These are phyloP conservation scores for Akanthomyces dipterigenus DNA, from an alignment of 2,329 filamentous ascomycete species.

Conservation along the genomic window DNA sequence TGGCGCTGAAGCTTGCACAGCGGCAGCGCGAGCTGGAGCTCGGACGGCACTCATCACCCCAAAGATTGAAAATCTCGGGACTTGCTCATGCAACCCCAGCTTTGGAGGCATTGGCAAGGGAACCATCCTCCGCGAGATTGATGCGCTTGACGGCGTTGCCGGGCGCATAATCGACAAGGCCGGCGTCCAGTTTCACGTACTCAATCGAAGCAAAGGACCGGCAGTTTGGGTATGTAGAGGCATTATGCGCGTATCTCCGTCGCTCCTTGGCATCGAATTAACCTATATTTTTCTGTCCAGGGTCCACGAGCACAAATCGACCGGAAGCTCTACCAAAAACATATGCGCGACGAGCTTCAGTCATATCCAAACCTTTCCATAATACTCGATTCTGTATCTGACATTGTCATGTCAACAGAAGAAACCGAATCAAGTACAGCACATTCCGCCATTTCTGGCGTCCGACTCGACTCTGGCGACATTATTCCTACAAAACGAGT, in stretches of 20 bases:
- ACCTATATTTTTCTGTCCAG: conserved; percentile 22
- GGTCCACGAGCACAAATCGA: conserved; percentile 96
- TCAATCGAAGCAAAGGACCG: conserved; percentile 86
- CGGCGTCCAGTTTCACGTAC: conserved; percentile 83
- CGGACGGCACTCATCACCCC: conserved; percentile 87
- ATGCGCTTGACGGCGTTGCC: conserved; percentile 86
- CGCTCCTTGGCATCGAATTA: not conserved
- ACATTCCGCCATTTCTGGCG: conserved; percentile 71
- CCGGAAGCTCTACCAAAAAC: conserved; percentile 74
- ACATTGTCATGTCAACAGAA: conserved; percentile 64
- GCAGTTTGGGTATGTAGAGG: conserved; percentile 67
- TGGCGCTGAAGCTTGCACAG: conserved; percentile 86
- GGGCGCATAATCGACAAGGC: conserved; percentile 88
- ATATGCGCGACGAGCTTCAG: conserved; percentile 84
- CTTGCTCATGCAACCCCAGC: conserved; percentile 94
- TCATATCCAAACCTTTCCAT: conserved; percentile 73
- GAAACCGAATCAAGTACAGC: conserved; percentile 30
- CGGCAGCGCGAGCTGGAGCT: conserved; percentile 81
- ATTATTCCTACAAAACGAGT: conserved; percentile 73
- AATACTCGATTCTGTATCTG: conserved; percentile 80
- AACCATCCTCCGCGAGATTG: conserved; percentile 89
- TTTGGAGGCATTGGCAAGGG: conserved; percentile 99
- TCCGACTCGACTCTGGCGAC: conserved; percentile 81
- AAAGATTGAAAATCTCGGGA: conserved; percentile 78
- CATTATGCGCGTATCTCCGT: not conserved